Conservation (phyloP, 2,329 filamentous ascomycete genomes). For the Microcera coccophila region DNA sequence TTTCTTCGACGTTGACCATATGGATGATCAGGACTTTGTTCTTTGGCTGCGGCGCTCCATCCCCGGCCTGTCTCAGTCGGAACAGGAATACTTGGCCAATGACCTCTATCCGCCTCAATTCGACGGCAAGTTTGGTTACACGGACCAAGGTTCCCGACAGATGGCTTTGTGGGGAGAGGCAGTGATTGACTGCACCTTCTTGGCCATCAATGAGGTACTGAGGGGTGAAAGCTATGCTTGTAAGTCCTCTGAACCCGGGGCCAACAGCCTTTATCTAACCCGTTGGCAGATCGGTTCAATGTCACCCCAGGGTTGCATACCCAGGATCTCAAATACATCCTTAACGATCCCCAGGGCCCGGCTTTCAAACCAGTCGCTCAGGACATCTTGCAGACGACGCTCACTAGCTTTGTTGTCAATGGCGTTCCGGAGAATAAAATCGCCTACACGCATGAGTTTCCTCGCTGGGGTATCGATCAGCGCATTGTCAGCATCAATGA, state of each 20-base stretch:
- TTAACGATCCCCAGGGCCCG: conserved; percentile 1
- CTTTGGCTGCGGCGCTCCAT: conserved; percentile 4
- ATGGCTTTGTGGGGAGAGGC: conserved; percentile 10
- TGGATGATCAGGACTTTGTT: conserved; percentile 8
- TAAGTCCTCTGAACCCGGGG: too few relatives aligned
- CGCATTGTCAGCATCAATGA: conserved; percentile 5
- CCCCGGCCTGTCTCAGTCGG: conserved; percentile 2
- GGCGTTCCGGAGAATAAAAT: conserved; percentile 1
- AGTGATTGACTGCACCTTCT: conserved; percentile 9
- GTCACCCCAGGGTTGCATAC: conserved; percentile 12
- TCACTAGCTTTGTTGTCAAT: conserved; percentile 7
- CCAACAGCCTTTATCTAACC: neutral
- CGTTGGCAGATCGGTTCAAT: conserved; percentile 6
- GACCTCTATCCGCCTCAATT: conserved; percentile 9
- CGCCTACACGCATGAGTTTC: neutral
- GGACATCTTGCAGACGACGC: conserved; percentile 3
- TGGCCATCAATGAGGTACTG: conserved; percentile 4
- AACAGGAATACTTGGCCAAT: conserved; percentile 2
- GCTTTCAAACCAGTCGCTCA: conserved; percentile 3
- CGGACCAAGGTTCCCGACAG: conserved; percentile 6
- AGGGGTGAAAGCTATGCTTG: conserved; percentile 7
- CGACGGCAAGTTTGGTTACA: conserved; percentile 8
- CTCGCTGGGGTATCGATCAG: conserved; percentile 1
- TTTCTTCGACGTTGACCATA: conserved; percentile 10
- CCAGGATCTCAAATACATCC: conserved; percentile 12